Evolutionary conservation across 106 monocot genomes (phyloP).

Genomic region (Narthecium ossifragum): DNA sequence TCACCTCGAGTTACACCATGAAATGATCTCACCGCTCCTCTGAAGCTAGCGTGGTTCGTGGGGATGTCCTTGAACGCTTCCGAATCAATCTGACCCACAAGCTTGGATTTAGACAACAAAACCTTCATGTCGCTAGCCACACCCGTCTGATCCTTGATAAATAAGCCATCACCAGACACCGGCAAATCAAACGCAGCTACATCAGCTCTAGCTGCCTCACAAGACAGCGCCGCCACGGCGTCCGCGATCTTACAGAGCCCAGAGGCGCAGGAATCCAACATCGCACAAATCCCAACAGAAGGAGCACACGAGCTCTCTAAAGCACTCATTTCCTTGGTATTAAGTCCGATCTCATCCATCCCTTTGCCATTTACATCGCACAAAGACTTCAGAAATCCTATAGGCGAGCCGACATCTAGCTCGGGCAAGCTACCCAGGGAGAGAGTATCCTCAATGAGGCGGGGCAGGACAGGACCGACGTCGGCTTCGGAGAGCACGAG

Average conservation of each 20-base stretch:
- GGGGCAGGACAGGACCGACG: slow-evolving; percentile 30
- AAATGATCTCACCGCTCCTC: slow-evolving; percentile 54
- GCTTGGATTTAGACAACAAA: slow-evolving; percentile 72
- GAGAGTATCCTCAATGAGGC: slow-evolving; percentile 33
- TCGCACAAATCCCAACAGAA: slow-evolving; percentile 39
- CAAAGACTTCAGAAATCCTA: slow-evolving; percentile 35
- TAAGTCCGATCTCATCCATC: slow-evolving; percentile 26
- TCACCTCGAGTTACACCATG: slow-evolving; percentile 47
- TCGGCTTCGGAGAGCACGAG: slow-evolving; percentile 46
- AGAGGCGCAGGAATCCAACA: slow-evolving; percentile 55
- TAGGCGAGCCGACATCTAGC: slow-evolving; percentile 53
- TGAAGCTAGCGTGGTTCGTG: slow-evolving; percentile 47
- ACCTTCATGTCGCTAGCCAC: slow-evolving; percentile 66
- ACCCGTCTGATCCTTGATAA: slow-evolving; percentile 64
- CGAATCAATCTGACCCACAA: slow-evolving; percentile 30
- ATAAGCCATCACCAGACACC: slow-evolving; percentile 67
- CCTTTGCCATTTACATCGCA: slow-evolving; percentile 23
- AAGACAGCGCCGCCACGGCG: slow-evolving; percentile 76
- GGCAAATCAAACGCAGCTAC: slow-evolving; percentile 45
- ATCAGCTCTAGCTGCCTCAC: slow-evolving; percentile 65
- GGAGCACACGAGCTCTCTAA: slow-evolving; percentile 32
- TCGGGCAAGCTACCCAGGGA: slow-evolving; percentile 18
- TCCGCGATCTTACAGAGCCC: slow-evolving; percentile 45
- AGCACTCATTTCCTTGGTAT: slow-evolving; percentile 30
- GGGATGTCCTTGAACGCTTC: slow-evolving; percentile 42